Evolutionary conservation across 1,284 basidiomycete genomes (phyloP).

Genomic region (Rhodotorula sp.): DNA sequence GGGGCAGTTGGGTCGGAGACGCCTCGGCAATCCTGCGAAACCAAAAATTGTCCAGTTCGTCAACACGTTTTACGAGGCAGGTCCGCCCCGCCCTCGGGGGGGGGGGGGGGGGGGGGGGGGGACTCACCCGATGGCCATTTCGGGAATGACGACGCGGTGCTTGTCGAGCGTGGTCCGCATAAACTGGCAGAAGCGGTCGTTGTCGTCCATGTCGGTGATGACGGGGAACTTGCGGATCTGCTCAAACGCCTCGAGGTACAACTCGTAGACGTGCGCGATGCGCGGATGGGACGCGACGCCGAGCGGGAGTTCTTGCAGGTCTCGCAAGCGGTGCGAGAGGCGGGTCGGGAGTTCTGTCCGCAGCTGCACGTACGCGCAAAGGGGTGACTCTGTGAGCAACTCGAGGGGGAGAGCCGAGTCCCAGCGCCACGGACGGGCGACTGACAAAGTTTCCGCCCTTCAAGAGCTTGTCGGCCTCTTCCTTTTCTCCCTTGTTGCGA

Average conservation of each 20-base stretch:
- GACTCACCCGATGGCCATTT: constrained; percentile 42
- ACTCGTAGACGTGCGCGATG: constrained; percentile 76
- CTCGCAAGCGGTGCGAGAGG: constrained; percentile 80
- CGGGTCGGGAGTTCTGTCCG: constrained; percentile 82
- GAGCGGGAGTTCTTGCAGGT: constrained; percentile 79
- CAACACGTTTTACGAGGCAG: too few species aligned
- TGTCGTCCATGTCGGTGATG: constrained; percentile 71
- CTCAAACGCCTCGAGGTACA: constrained; percentile 52
- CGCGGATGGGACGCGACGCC: constrained; percentile 83
- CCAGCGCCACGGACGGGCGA: too few species aligned
- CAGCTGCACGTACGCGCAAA: too few species aligned
- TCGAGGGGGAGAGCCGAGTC: too few species aligned
- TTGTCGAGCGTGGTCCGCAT: constrained; percentile 65
- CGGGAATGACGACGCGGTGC: constrained; percentile 60
- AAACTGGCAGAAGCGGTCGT: constrained; percentile 73
- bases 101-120: too few species aligned
- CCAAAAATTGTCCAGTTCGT: too few species aligned
- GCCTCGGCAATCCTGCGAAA: constrained; percentile 50
- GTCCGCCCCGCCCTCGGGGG: too few species aligned
- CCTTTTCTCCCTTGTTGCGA: constrained; percentile 34
- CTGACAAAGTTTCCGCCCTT: constrained; percentile 44
- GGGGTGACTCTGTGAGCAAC: too few species aligned
- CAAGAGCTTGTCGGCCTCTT: constrained; percentile 41
- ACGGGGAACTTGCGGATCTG: constrained; percentile 69
- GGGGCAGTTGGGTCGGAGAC: constrained; percentile 70